phyloP scores from a whole-genome alignment of 106 monocot species.

The Chionographis japonica region DNA sequence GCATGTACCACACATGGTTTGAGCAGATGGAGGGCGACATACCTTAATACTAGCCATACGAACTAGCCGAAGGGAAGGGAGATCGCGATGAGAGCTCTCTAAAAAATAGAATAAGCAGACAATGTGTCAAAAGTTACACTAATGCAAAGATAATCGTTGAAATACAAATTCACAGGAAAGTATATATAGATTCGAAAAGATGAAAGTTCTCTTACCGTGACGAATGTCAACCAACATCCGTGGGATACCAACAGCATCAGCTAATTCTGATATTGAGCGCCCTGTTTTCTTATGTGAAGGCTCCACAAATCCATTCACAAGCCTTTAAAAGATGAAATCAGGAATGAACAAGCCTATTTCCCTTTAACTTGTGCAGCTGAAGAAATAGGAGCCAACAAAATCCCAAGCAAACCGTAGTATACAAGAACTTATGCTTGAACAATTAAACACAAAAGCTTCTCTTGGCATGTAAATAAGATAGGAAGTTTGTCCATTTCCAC shows the following conservation, averaged over 20 bases:
- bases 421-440: not conserved
- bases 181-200: not conserved
- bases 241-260: conserved; percentile 81
- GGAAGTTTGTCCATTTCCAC: too few relatives aligned
- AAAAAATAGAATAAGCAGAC: conserved; percentile 7
- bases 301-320: conserved; percentile 87
- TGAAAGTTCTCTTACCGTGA: conserved; percentile 58
- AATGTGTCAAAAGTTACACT: not conserved
- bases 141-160: not conserved
- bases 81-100: conserved; percentile 85
- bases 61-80: conserved; percentile 74
- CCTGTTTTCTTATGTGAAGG: conserved; percentile 62
- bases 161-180: conserved; percentile 1
- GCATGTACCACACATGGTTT: too few relatives aligned
- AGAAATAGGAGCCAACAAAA: too few relatives aligned
- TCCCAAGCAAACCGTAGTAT: not conserved
- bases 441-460: too few relatives aligned
- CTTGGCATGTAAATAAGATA: too few relatives aligned
- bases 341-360: not conserved
- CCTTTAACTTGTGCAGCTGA: not conserved
- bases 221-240: conserved; percentile 89
- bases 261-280: conserved; percentile 70
- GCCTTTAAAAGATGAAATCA: conserved; percentile 26
- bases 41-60: conserved; percentile 71
- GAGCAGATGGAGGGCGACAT: not conserved